Evolutionary conservation across 208 protist species (phyloP), one percentile per base, ranked within the genome.

Genomic region (Vickermania ingenoplastis): DNA sequence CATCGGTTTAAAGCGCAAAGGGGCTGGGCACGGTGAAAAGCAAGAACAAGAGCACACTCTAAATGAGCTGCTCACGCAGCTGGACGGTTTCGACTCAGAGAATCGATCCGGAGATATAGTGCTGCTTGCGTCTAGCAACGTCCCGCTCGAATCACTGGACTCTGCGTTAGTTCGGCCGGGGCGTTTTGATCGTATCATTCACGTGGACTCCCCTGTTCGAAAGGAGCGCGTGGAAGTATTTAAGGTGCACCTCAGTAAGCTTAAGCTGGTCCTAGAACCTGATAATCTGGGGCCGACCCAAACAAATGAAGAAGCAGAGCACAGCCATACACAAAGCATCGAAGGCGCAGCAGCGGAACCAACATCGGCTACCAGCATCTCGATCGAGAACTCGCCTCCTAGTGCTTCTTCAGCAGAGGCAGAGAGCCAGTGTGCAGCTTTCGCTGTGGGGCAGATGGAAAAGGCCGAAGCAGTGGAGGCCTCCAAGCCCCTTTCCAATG

Each of bases 41-140:
- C 94, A 97, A 60, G 96, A 98, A 72, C 86, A 96, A 53, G 96
- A 99, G 73, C 96, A 98, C 49, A 98, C 97, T 14, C 79, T 99
- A 11, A 99, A 99, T 73, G 94, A 97, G 73, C 76, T 99, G n/a
- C 79, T 99, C 2, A 92, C 97, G 5, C 92, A 98, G 58, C 92
- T 99, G 79, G 97, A 98, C 72, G 97, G 97, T 45, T 98, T 99
- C 73, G 71, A 67, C 50, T 77, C 71, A 24, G 57, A 61, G 45
- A 65, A 83, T 53, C 51, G 73, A 11, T n/a, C 36, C 17, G 57
- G 90, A 30, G 82, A 91, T 41, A 79, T 98, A 17, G 88, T 99
- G 63, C 89, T 98, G 53, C 82, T 99, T 31, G 96, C 98, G 0
- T 95, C 82, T 17, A 99, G 97, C 27, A 99, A 99, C 69, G 95